Evolutionary conservation across 805 yeast genomes (phyloP).

Genomic region (Candida peoriensis): DNA sequence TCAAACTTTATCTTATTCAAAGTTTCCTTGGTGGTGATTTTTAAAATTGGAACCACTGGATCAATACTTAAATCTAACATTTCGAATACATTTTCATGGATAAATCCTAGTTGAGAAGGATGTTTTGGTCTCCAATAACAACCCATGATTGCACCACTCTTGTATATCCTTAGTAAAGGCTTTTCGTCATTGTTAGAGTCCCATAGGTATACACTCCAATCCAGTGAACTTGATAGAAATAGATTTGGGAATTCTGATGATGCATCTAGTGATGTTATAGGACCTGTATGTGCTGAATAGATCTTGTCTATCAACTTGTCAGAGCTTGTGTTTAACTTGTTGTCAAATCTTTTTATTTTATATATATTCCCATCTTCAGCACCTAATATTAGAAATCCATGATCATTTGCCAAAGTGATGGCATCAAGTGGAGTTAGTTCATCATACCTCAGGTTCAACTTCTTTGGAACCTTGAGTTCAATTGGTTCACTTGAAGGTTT

Average conservation of each 20-base stretch:
- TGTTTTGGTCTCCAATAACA: conserved; percentile 23
- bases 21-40: conserved; percentile 6
- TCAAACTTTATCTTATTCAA: conserved; percentile 15
- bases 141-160: conserved; percentile 24
- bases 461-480: conserved; percentile 20
- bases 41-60: conserved; percentile 20
- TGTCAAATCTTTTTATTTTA: conserved; percentile 22
- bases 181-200: conserved; percentile 10
- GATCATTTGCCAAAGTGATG: conserved; percentile 14
- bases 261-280: conserved; percentile 20
- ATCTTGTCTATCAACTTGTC: conserved; percentile 15
- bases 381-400: conserved; percentile 24
- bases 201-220: conserved; percentile 29
- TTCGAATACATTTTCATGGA: conserved; percentile 25
- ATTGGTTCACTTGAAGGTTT: conserved; percentile 20
- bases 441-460: conserved; percentile 20
- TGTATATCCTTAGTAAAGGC: conserved; percentile 21
- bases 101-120: conserved; percentile 26
- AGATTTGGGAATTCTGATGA: conserved; percentile 16
- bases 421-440: conserved; percentile 26
- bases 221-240: conserved; percentile 26
- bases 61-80: conserved; percentile 28
- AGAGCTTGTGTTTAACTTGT: conserved; percentile 9
- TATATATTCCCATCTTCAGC: conserved; percentile 31
- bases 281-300: conserved; percentile 22